Evolutionary conservation across 1,284 basidiomycete species (phyloP).

Genomic region (Omphalotus olearius): DNA sequence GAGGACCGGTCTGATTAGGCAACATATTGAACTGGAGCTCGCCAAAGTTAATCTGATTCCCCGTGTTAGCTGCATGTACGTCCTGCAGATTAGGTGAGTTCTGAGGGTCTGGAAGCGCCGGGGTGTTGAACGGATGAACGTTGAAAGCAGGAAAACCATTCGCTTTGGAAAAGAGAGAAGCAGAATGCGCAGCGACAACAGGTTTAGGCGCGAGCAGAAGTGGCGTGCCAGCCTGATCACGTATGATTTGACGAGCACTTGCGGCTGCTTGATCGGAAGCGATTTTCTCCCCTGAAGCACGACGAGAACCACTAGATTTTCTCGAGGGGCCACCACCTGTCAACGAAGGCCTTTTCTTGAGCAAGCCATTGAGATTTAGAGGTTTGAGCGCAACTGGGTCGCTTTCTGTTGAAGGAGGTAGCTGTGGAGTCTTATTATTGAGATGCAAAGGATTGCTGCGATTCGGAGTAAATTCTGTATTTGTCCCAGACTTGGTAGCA

Average conservation of each 20-base stretch:
- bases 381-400: slow-evolving; percentile 1
- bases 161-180: slow-evolving; percentile 1
- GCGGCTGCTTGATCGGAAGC: not conserved
- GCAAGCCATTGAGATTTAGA: slow-evolving; percentile 10
- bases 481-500: not conserved
- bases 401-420: not conserved
- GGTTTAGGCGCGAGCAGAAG: slow-evolving; percentile 8
- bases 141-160: not conserved
- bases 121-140: slow-evolving; percentile 7
- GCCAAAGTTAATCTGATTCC: not conserved
- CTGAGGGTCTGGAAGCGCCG: not conserved
- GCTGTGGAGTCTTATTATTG: not conserved
- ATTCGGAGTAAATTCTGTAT: slow-evolving; percentile 8
- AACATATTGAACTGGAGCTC: slow-evolving; percentile 5
- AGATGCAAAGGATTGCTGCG: slow-evolving; percentile 7
- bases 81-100: not conserved
- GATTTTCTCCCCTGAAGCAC: not conserved
- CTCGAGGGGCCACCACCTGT: not conserved
- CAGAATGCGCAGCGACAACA: slow-evolving; percentile 3
- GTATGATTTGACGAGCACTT: not conserved
- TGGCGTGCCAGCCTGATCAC: slow-evolving; percentile 1
- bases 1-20: slow-evolving; percentile 6
- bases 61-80: slow-evolving; percentile 8
- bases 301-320: slow-evolving; percentile 1
- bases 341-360: slow-evolving; percentile 5